Conservation (phyloP, 2,329 filamentous ascomycete species). For the Botryosphaeria dothidea region DNA sequence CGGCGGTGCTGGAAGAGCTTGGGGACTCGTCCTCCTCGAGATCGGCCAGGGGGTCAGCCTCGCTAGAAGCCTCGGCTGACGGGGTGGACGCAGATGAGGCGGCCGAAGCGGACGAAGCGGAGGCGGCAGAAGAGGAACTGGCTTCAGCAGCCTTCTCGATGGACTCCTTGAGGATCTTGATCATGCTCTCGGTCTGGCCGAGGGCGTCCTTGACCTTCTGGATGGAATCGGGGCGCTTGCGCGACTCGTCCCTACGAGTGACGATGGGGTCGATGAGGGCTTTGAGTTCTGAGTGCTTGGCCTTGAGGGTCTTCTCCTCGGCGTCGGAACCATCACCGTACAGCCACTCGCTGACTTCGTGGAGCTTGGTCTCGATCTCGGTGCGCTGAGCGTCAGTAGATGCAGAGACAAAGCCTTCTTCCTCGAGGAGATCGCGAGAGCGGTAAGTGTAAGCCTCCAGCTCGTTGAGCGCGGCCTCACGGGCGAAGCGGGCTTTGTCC, state of each 20-base stretch:
- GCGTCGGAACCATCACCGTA: conserved; percentile 83
- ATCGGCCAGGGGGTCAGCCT: conserved; percentile 28
- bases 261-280: conserved; percentile 76
- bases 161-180: conserved; percentile 68
- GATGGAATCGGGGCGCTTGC: conserved; percentile 70
- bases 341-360: conserved; percentile 81
- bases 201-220: conserved; percentile 69
- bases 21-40: conserved; percentile 70
- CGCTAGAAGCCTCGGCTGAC: conserved; percentile 40
- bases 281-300: conserved; percentile 74
- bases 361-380: conserved; percentile 67
- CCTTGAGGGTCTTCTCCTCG: conserved; percentile 70
- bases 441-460: conserved; percentile 94
- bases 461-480: conserved; percentile 87
- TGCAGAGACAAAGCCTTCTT: conserved; percentile 69
- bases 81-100: conserved; percentile 51
- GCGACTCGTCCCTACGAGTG: conserved; percentile 70
- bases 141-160: conserved; percentile 69
- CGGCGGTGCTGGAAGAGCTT: conserved; percentile 40
- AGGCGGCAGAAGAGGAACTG: conserved; percentile 29
- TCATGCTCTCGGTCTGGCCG: conserved; percentile 68
- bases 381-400: conserved; percentile 70
- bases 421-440: conserved; percentile 77
- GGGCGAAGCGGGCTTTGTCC: conserved; percentile 71
- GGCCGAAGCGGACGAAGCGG: conserved; percentile 45